Evolutionary conservation across 1,284 basidiomycete genomes (phyloP).

Genomic region (Melanopsichium pennsylvanicum): DNA sequence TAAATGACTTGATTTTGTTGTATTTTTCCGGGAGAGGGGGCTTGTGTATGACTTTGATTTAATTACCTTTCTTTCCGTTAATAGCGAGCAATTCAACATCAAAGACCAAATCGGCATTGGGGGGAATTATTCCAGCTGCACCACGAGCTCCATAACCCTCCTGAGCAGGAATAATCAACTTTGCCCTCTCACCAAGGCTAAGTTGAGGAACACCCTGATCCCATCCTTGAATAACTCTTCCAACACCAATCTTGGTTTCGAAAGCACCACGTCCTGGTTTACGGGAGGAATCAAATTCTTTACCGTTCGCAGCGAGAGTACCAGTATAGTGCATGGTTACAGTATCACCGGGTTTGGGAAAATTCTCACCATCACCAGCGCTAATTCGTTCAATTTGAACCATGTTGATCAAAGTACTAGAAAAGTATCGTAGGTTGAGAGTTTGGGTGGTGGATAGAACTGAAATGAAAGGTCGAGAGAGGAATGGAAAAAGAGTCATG

Average conservation of each 20-base stretch:
- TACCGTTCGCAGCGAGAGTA: conserved; percentile 53
- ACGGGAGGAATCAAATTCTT: conserved; percentile 63
- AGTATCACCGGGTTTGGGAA: conserved; percentile 61
- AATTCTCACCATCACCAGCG: conserved; percentile 65
- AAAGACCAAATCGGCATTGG: conserved; percentile 58
- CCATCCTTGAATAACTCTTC: conserved; percentile 67
- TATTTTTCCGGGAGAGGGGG: too few relatives aligned
- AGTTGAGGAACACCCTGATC: conserved; percentile 68
- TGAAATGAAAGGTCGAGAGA: background rate
- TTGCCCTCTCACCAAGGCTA: conserved; percentile 66
- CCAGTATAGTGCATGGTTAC: conserved; percentile 63
- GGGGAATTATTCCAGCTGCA: conserved; percentile 65
- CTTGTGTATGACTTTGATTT: background rate
- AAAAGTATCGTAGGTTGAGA: background rate
- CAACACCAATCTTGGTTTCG: conserved; percentile 55
- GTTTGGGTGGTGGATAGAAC: background rate
- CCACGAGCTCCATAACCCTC: conserved; percentile 65
- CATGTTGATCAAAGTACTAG: conserved; percentile 7
- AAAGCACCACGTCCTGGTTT: conserved; percentile 64
- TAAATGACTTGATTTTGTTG: too few relatives aligned
- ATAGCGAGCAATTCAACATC: conserved; percentile 68
- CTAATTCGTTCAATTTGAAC: conserved; percentile 64
- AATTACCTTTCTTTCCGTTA: conserved; percentile 57
- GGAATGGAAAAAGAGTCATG: too few relatives aligned
- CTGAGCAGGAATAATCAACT: conserved; percentile 56